Conservation (phyloP, 305 asterid genomes). For the Euphrasia arctica region DNA sequence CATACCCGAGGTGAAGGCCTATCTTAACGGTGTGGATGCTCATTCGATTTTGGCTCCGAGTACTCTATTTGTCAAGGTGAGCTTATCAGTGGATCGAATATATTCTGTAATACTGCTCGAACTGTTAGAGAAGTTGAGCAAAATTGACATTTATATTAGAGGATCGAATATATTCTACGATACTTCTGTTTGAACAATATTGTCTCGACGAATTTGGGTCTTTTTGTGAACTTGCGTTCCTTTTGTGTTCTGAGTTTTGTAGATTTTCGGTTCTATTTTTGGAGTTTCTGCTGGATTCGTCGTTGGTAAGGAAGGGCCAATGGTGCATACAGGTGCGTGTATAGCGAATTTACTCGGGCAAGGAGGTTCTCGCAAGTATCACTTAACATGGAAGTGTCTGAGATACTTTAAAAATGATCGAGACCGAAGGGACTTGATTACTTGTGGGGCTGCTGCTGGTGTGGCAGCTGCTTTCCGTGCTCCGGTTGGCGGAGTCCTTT, state of each 20-base stretch:
- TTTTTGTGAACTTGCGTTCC: neutral
- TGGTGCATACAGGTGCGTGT: constrained; percentile 98
- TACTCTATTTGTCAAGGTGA: constrained; percentile 88
- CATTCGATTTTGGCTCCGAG: constrained; percentile 96
- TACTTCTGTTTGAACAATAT: neutral
- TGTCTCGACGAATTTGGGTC: constrained; percentile 13
- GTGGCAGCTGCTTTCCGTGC: constrained; percentile 99
- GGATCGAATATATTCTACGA: too few species aligned
- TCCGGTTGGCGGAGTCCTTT: constrained; percentile 98
- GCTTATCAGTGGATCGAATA: constrained; percentile 6
- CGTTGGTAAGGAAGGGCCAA: constrained; percentile 98
- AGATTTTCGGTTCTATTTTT: constrained; percentile 91
- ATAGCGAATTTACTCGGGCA: constrained; percentile 95
- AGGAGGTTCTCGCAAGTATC: constrained; percentile 96
- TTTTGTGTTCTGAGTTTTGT: constrained; percentile 23
- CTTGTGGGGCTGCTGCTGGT: constrained; percentile 99
- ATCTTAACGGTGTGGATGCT: constrained; percentile 92
- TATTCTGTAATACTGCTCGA: too few species aligned
- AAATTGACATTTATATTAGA: too few species aligned
- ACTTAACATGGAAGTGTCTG: constrained; percentile 92
- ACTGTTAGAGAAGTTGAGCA: too few species aligned
- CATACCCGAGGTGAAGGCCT: constrained; percentile 98
- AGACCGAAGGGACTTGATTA: constrained; percentile 91
- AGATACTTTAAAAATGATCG: constrained; percentile 82
- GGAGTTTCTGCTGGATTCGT: constrained; percentile 99